A percentile compares a stretch with the other conserved stretches of the same genome.
Evolutionary conservation across 179 eudicot genomes (phyloP).

Genomic region (Silene coronaria): DNA sequence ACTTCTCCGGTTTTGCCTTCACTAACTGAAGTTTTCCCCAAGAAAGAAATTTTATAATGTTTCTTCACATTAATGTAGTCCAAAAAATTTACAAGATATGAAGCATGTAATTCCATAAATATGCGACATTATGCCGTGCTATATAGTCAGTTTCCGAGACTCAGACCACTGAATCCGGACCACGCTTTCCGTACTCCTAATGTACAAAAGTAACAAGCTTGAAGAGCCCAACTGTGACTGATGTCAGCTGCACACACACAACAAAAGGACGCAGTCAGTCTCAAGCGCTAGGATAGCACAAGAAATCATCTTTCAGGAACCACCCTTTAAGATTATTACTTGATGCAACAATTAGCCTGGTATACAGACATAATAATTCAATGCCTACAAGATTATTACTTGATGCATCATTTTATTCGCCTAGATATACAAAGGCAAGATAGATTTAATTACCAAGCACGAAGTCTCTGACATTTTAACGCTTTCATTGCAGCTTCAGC

Average conservation of each 20-base stretch:
- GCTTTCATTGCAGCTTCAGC: constrained; percentile 63
- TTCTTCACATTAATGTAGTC: constrained; percentile 12
- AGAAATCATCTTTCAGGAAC: background rate
- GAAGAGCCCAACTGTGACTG: background rate
- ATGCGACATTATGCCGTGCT: constrained; percentile 22
- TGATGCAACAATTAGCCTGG: background rate
- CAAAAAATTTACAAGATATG: constrained; percentile 25
- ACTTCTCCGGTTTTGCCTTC: constrained; percentile 2
- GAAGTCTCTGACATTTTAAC: constrained; percentile 34
- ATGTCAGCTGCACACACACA: constrained; percentile 30
- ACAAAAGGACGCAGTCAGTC: constrained; percentile 15
- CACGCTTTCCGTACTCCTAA: constrained; percentile 7
- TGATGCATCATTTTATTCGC: too few relatives aligned
- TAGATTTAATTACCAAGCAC: constrained; percentile 37
- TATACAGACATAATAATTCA: background rate
- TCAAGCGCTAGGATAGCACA: too few relatives aligned
- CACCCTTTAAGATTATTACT: too few relatives aligned
- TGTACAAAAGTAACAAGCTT: constrained; percentile 16
- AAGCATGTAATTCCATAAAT: constrained; percentile 24
- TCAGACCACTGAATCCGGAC: background rate
- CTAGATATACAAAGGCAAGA: background rate
- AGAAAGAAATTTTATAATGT: background rate
- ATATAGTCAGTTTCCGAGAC: constrained; percentile 3
- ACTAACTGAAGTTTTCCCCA: background rate
- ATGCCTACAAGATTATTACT: too few relatives aligned